Evolutionary conservation across 768 basidiomycete species (phyloP).

Genomic region (Amanita jacksonii): DNA sequence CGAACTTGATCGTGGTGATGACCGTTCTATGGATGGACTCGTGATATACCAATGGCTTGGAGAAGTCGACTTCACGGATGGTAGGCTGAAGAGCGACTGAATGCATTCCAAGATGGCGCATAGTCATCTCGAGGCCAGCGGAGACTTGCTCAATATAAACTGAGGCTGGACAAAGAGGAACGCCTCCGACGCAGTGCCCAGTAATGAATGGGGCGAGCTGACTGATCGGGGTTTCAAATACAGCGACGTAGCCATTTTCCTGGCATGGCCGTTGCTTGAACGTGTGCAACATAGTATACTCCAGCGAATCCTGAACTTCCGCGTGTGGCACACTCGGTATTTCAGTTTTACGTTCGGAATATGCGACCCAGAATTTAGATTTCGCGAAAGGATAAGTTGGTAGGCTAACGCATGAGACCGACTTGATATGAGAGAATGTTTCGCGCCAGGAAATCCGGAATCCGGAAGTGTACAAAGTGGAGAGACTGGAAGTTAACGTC

Average conservation of each 20-base stretch:
- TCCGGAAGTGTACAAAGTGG: slow-evolving; percentile 36
- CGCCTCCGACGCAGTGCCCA: slow-evolving; percentile 49
- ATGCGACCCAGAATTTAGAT: slow-evolving; percentile 49
- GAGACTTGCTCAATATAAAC: slow-evolving; percentile 51
- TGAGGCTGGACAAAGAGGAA: slow-evolving; percentile 56
- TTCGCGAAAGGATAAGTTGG: slow-evolving; percentile 57
- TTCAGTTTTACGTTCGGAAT: slow-evolving; percentile 19
- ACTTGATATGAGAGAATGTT: slow-evolving; percentile 36
- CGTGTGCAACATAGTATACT: slow-evolving; percentile 26
- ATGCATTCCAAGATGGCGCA: slow-evolving; percentile 19
- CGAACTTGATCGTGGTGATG: slow-evolving; percentile 18
- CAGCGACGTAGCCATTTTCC: slow-evolving; percentile 27
- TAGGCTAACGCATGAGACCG: slow-evolving; percentile 36
- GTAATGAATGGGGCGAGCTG: slow-evolving; percentile 34
- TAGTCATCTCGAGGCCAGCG: slow-evolving; percentile 32
- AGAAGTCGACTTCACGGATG: slow-evolving; percentile 36
- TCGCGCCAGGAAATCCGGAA: slow-evolving; percentile 43
- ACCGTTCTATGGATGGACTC: slow-evolving; percentile 24
- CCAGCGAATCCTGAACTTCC: slow-evolving; percentile 10
- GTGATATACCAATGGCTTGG: slow-evolving; percentile 44
- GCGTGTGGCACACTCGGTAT: not conserved
- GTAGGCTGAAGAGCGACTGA: slow-evolving; percentile 25
- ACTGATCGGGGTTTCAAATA: slow-evolving; percentile 45
- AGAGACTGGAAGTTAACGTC: slow-evolving; percentile 35
- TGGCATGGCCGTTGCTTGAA: slow-evolving; percentile 35